Base-by-base conservation (phyloP, 164 flowering plant species). In the Vitis amurensis region DNA sequence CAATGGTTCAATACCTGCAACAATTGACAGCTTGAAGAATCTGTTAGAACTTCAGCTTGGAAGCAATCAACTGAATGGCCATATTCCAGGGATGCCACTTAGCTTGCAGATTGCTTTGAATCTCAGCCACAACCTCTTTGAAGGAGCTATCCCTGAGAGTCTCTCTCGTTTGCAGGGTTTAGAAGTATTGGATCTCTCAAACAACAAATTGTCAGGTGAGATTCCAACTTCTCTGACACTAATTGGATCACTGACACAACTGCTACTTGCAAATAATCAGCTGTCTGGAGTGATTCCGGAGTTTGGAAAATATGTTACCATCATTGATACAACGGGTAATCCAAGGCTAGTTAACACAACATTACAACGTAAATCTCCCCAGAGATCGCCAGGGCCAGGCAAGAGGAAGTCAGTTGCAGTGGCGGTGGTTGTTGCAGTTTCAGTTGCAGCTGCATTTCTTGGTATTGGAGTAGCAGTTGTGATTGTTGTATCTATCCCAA, bases 131-230 rank as follows among this genome's bases (percentile, higher is more conserved):
- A 91, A 91, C 72, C 80, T 49, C 37, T 87, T 91, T 63, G 62
- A 75, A 55, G 94, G 92, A 19, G 44, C 59, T 44, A 87, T 89
- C 52, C 93, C 92, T 1, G 57, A 9, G 0, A 71, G 71, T 29
- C 78, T 91, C 12, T 29, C 73, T 27, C 9, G 11, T 23, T 65
- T 89, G 61, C 9, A 4, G 2, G 27, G 8, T 3, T 67, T 91
- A 57, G 91, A 87, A 70, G 81, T 88, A 67, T 70, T 91, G 76
- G 93, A 89, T 79, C 89, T 89, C 62, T 89, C 97, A 1, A 71
- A 83, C 77, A 89, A 91, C 76, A 67, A 52, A 8, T 86, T 89
- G 62, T 76, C 84, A 0, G 97, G 97, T 48, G 47, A 72, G 17
- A 76, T 91, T 47, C 97, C 97, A 0, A 1, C 0, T 0, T 83